Evolutionary conservation across 345 rosid genomes (phyloP).

Genomic region (Heritiera fomes): DNA sequence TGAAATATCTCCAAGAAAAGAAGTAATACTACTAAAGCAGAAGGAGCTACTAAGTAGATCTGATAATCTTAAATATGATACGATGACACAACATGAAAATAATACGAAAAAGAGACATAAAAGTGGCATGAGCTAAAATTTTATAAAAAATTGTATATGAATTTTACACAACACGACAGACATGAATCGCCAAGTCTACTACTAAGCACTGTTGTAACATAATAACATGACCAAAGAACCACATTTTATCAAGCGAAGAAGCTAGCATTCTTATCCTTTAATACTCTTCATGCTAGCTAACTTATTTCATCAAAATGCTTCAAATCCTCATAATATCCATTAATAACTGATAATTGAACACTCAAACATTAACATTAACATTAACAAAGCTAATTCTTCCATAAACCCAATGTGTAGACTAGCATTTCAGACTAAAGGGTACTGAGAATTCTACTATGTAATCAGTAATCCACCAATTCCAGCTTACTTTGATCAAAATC

Average conservation of each 20-base stretch:
- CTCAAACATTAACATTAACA: neutral
- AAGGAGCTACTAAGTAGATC: no score
- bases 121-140: no score
- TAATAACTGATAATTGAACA: neutral
- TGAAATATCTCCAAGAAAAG: neutral
- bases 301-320: neutral
- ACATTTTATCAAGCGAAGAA: neutral
- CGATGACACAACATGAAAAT: no score
- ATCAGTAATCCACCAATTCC: neutral
- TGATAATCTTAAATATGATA: no score
- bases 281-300: neutral
- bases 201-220: neutral
- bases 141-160: no score
- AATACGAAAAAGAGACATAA: no score
- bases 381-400: neutral
- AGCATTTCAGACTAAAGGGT: neutral
- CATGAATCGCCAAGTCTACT: no score
- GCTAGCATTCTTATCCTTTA: neutral
- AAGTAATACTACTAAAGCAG: neutral
- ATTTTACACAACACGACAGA: no score
- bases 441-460: neutral
- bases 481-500: constrained; percentile 1
- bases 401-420: neutral
- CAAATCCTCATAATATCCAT: neutral
- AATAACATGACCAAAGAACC: neutral